Percentiles rank a stretch among this genome's conserved stretches.
Conservation (phyloP, 306 rosid genomes). For the Casuarina cunninghamiana region DNA sequence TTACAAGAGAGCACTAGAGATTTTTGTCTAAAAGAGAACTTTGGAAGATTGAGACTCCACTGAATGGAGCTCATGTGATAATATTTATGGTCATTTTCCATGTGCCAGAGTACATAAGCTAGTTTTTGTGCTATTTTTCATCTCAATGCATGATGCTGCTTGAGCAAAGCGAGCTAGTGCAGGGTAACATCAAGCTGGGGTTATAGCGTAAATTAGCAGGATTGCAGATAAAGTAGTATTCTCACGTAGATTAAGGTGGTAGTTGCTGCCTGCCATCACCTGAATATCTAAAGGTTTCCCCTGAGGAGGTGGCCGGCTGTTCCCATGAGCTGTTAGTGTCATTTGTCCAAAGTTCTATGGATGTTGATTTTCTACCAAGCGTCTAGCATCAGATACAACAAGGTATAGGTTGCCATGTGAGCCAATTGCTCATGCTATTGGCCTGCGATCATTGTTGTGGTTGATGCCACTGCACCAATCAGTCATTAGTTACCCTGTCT, state of each 20-base stretch:
- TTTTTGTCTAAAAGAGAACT: neutral
- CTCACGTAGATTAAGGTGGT: neutral
- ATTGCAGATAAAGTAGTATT: neutral
- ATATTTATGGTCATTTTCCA: neutral
- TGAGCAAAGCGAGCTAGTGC: neutral
- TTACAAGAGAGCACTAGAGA: neutral
- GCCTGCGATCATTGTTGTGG: neutral
- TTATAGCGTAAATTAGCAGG: neutral
- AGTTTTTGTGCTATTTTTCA: neutral
- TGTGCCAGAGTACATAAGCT: neutral
- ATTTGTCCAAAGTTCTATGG: neutral
- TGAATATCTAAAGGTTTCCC: neutral
- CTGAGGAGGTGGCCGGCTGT: neutral
- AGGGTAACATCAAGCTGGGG: neutral
- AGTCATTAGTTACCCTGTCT: neutral
- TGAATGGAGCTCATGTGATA: neutral
- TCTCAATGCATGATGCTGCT: neutral
- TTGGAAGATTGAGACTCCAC: neutral
- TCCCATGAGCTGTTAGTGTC: neutral
- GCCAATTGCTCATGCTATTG: neutral
- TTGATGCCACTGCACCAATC: neutral
- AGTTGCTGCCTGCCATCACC: neutral
- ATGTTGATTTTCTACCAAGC: conserved; percentile 1
- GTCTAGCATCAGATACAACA: neutral
- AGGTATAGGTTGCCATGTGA: neutral